Conservation (phyloP, 345 rosid species). For the Psidium friedrichsthalianum region DNA sequence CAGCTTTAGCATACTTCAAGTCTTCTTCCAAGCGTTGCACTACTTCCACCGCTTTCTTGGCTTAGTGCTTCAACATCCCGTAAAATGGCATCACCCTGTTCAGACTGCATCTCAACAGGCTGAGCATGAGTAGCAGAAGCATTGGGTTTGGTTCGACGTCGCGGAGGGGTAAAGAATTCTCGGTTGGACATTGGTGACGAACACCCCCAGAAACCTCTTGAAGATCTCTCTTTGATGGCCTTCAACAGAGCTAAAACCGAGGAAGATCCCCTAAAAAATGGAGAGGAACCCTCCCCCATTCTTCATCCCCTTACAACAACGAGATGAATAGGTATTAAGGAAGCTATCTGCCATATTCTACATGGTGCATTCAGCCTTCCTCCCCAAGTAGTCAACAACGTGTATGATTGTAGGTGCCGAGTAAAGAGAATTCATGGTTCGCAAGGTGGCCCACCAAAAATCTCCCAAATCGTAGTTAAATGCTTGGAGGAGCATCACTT, state of each 20-base stretch:
- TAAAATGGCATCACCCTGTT: constrained; percentile 66
- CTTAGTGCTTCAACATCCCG: constrained; percentile 95
- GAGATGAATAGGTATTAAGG: too few species aligned
- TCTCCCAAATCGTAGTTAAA: constrained; percentile 17
- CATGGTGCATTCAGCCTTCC: not conserved
- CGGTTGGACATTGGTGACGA: too few species aligned
- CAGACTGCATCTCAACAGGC: constrained; percentile 82
- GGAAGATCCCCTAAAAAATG: too few species aligned
- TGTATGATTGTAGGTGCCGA: not conserved
- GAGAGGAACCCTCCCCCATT: too few species aligned
- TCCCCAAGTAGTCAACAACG: not conserved
- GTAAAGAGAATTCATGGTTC: not conserved
- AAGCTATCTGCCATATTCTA: too few species aligned
- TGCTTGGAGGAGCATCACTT: constrained; percentile 78
- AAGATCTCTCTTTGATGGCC: too few species aligned
- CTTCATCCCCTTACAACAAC: too few species aligned
- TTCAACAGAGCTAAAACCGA: too few species aligned
- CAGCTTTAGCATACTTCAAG: constrained; percentile 66
- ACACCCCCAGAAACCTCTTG: too few species aligned
- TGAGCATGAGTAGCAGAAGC: constrained; percentile 32
- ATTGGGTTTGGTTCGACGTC: too few species aligned
- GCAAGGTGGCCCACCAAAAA: not conserved
- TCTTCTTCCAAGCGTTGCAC: constrained; percentile 93
- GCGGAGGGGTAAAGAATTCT: too few species aligned
- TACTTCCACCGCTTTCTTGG: constrained; percentile 95